A percentile compares a stretch with the other conserved stretches of the same genome.
Conservation (phyloP, 1,139 yeast genomes). For the Yamadazyma triangularis region DNA sequence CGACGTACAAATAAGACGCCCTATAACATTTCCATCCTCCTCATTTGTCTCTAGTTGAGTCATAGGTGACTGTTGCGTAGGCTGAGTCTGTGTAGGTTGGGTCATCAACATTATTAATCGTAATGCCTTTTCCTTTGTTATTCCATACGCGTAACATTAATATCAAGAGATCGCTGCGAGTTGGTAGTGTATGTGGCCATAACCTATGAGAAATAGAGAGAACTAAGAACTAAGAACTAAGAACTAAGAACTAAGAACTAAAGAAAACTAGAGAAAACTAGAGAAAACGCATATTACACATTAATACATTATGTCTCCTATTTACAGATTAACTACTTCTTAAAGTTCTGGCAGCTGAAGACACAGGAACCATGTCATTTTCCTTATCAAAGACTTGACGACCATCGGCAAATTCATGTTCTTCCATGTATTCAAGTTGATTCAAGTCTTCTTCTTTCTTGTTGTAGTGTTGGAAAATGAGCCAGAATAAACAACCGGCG, state of each 20-base stretch:
- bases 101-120: slow-evolving; percentile 12
- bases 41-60: slow-evolving; percentile 26
- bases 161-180: too few species aligned
- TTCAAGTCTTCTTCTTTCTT: slow-evolving; percentile 58
- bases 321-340: slow-evolving; percentile 12
- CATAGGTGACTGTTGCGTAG: slow-evolving; percentile 54
- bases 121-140: background rate
- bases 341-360: slow-evolving; percentile 20
- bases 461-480: slow-evolving; percentile 54
- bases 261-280: too few species aligned
- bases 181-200: too few species aligned
- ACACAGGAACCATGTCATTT: slow-evolving; percentile 17
- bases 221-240: too few species aligned
- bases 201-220: too few species aligned
- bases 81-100: slow-evolving; percentile 62
- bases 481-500: slow-evolving; percentile 63
- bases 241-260: too few species aligned
- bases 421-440: slow-evolving; percentile 40
- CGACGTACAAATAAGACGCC: slow-evolving; percentile 62
- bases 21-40: slow-evolving; percentile 27
- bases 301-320: too few species aligned
- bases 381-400: slow-evolving; percentile 4
- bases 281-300: background rate
- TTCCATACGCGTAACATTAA: background rate
- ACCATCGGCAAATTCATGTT: slow-evolving; percentile 11